Evolutionary conservation across 75 land plant genomes (phyloP), one percentile per base, ranked within the genome.

Genomic region (Cryptomeria japonica): DNA sequence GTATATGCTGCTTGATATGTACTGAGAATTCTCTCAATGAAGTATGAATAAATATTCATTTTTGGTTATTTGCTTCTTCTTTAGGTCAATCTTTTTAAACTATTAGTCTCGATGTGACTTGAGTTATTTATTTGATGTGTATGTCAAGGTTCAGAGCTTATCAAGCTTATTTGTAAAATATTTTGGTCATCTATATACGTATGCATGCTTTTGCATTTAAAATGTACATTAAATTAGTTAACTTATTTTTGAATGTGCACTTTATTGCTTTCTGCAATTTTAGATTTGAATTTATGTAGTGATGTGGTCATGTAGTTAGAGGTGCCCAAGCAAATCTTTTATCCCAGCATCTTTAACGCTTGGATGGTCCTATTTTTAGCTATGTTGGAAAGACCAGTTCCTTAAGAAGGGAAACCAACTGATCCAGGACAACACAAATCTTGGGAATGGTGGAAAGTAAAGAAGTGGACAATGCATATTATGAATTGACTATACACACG

Each of bases 401-500:
- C 99, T 36, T 19, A 88, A 1, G 99, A 96, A 86, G 99, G 99
- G 22, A 97, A 98, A 84, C 99, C 99, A 58, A 83, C 92, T 84
- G 99, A 98, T 86, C 96, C 98, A 15, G 99, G 97, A 77, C 91
- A 82, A 51, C 92, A 99, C 41, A 98, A 97, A 86, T 89, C 94
- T 18, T 98, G 99, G 99, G 96, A 99, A 44, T 98, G 99, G 99
- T 98, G 99, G 99, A 98, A 98, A 90, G 99, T 97, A 84, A 98
- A 98, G 68, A 98, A 98, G 90, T 98, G 99, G 99, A 96, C 97
- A 31, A 84, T 96, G 73, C 99, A 98, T 87, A 98, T 98, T 49
- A 90, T 98, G 86, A 98, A 98, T 77, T 93, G 99, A 5, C n/a
- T n/a, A n/a, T n/a, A n/a, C n/a, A n/a, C n/a, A n/a, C n/a, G n/a